Evolutionary conservation across 2,329 filamentous ascomycete genomes (phyloP), one percentile per base, ranked within the genome.

Genomic region (Paraphoma sp.): DNA sequence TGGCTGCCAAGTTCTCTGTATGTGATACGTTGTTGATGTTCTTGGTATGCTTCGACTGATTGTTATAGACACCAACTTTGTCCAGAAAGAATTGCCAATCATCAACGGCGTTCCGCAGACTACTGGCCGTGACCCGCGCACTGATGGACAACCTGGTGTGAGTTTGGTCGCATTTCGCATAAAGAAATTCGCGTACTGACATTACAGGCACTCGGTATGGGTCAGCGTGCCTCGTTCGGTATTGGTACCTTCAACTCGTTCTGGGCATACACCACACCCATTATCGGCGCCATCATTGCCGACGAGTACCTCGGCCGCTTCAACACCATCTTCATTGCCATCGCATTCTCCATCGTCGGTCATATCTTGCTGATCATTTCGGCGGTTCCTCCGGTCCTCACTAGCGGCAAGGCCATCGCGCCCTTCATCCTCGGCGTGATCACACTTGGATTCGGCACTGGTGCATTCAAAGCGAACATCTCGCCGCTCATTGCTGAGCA

Each of bases 401-500:
- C 70, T 5, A 68, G 75, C 52, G 75, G 76, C n/a, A 78, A 75
- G 30, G 75, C 82, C 9, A 76, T 85, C 41, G 81, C 79, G 6
- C 81, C 82, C 1, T 60, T 86, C 64, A 80, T 86, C 46, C 74
- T 82, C 1, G 81, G 83, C 56, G 82, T 83, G 38, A 72, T 82
- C 8, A 72, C 79, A 44, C 78, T 82, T 23, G 80, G 80, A 10
- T 70, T 81, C 50, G 80, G 79, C 54, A 80, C 78, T 12, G 81
- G 80, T 53, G 79, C 79, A 6, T 81, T 82, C 71, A 82, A 82
- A 57, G 69, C 75, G 51, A 78, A 78, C 56, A 76, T 78, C 52
- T 87, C 88, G 0, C 87, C 89, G 0, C 79, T 91, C 16, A 85
- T 92, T 53, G 88, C 88, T 17, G 89, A 92, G 68, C 89, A 92